These are phyloP conservation scores for Miscanthus sacchariflorus DNA, from an alignment of 202 grass and related monocot genomes.

Conservation along the genomic window DNA sequence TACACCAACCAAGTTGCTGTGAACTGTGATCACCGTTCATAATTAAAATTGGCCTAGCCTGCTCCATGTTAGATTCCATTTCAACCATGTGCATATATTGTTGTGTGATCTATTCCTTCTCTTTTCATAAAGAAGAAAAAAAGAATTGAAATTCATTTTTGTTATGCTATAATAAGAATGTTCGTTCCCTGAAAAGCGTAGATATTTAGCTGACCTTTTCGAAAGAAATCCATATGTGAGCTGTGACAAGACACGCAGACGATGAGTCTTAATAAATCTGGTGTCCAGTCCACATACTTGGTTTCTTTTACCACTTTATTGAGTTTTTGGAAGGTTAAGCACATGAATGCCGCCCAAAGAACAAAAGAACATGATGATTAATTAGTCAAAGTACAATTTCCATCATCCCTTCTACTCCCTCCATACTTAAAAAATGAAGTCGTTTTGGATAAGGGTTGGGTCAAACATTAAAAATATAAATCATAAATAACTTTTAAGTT, in stretches of 20 bases:
- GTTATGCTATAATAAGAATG: neutral
- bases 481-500: no score
- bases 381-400: conserved; percentile 30
- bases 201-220: neutral
- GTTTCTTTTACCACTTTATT: neutral
- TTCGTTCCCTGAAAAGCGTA: neutral
- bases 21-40: no score
- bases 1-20: no score
- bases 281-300: neutral
- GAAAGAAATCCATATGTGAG: neutral
- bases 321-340: neutral
- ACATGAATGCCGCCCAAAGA: conserved; percentile 38
- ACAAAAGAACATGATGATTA: conserved; percentile 38
- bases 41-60: no score
- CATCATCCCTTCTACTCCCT: neutral
- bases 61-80: no score
- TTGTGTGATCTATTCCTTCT: neutral
- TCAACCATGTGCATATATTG: no score
- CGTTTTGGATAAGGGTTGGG: no score
- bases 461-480: no score
- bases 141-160: neutral
- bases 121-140: neutral
- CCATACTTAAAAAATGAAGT: no score
- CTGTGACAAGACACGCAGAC: neutral
- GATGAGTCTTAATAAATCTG: neutral